A percentile compares a stretch with the other conserved stretches of the same genome.
Evolutionary conservation across 139 green algal genomes (phyloP).

Genomic region (Coelastrella sp.): DNA sequence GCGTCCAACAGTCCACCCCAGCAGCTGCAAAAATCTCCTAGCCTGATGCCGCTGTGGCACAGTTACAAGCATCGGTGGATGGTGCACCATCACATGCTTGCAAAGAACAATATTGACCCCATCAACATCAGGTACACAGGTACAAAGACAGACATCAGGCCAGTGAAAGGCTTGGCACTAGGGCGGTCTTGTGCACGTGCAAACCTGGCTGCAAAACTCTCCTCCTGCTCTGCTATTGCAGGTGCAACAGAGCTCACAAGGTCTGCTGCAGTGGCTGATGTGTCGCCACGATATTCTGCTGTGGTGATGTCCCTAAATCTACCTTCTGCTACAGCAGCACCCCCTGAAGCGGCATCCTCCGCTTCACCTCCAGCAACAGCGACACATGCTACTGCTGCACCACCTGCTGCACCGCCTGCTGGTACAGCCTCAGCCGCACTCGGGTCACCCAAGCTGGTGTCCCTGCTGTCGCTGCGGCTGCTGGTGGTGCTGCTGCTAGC

Average conservation of each 20-base stretch:
- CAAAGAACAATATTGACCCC: constrained; percentile 35
- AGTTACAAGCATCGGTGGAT: neutral
- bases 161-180: neutral
- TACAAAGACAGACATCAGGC: constrained; percentile 17
- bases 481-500: constrained; percentile 10
- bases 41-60: no score
- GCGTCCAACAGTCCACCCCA: no score
- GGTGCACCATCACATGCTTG: constrained; percentile 4
- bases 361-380: constrained; percentile 5
- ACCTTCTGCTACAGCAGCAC: no score
- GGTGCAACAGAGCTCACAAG: neutral
- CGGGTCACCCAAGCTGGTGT: neutral
- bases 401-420: constrained; percentile 8
- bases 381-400: constrained; percentile 13
- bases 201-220: neutral
- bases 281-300: constrained; percentile 25
- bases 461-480: neutral
- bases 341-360: neutral
- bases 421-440: neutral
- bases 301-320: no score
- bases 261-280: constrained; percentile 32
- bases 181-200: neutral
- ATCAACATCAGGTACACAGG: constrained; percentile 41
- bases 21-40: neutral
- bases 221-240: neutral